Evolutionary conservation across 164 flowering plant genomes (phyloP).

Genomic region (Chimonanthus salicifolius): DNA sequence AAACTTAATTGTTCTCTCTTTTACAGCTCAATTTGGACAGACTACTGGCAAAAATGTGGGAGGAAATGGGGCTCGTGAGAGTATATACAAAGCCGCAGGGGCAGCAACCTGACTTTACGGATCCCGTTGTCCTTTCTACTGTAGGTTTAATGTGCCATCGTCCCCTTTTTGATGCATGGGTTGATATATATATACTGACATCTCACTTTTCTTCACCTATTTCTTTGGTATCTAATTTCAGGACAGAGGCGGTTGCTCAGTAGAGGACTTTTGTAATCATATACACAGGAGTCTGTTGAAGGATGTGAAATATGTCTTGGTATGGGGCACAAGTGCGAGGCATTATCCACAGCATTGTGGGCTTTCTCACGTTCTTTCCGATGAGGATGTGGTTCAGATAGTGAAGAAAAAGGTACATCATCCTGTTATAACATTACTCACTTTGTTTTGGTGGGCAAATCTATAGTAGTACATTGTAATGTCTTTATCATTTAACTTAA

Average conservation of each 20-base stretch:
- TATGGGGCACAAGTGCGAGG: conserved; percentile 96
- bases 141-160: conserved; percentile 39
- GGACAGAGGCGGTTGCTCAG: conserved; percentile 97
- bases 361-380: conserved; percentile 71
- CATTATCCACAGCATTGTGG: conserved; percentile 99
- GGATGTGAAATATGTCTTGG: conserved; percentile 90
- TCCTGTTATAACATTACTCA: neutral
- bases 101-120: conserved; percentile 94
- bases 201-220: neutral
- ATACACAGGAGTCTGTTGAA: conserved; percentile 86
- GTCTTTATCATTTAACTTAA: too few relatives aligned
- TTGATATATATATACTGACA: neutral
- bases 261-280: conserved; percentile 95
- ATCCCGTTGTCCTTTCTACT: conserved; percentile 87
- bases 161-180: neutral
- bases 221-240: conserved; percentile 19
- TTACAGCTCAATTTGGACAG: conserved; percentile 88
- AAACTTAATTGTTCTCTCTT: neutral
- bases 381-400: conserved; percentile 97
- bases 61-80: conserved; percentile 95
- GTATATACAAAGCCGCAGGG: conserved; percentile 98
- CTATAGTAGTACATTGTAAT: too few relatives aligned
- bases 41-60: conserved; percentile 95
- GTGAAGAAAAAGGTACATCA: conserved; percentile 91
- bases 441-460: neutral